Evolutionary conservation across 768 basidiomycete genomes (phyloP).

Genomic region (Kondoa subrosea): DNA sequence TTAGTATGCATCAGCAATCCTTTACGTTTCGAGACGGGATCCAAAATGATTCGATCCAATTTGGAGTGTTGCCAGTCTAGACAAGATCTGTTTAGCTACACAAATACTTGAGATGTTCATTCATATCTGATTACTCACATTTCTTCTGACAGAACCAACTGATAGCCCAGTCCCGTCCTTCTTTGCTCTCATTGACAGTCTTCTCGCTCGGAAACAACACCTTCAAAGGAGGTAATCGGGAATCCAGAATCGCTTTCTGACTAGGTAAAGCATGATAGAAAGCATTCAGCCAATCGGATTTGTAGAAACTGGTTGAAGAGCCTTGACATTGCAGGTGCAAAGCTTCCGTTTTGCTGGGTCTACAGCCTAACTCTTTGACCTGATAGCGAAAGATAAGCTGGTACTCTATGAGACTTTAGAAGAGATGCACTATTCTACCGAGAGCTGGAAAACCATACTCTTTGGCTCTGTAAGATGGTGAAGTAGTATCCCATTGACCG

Average conservation of each 20-base stretch:
- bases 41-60: neutral
- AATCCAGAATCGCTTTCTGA: neutral
- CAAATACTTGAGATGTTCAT: neutral
- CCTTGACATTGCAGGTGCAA: neutral
- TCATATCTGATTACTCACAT: neutral
- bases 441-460: neutral
- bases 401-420: no score
- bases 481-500: neutral
- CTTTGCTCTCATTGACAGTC: neutral
- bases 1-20: neutral
- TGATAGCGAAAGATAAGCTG: no score
- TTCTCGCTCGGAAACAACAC: neutral
- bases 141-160: neutral
- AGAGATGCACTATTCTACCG: neutral
- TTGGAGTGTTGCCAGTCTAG: neutral
- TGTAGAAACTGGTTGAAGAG: neutral
- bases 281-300: neutral
- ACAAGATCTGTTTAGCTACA: neutral
- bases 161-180: neutral
- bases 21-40: neutral
- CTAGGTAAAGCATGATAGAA: neutral
- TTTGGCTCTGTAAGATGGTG: neutral
- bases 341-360: neutral
- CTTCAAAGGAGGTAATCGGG: neutral
- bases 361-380: neutral